Base-by-base conservation (phyloP, 352 stramenopile species). In the Pythium pectinolyticum region DNA sequence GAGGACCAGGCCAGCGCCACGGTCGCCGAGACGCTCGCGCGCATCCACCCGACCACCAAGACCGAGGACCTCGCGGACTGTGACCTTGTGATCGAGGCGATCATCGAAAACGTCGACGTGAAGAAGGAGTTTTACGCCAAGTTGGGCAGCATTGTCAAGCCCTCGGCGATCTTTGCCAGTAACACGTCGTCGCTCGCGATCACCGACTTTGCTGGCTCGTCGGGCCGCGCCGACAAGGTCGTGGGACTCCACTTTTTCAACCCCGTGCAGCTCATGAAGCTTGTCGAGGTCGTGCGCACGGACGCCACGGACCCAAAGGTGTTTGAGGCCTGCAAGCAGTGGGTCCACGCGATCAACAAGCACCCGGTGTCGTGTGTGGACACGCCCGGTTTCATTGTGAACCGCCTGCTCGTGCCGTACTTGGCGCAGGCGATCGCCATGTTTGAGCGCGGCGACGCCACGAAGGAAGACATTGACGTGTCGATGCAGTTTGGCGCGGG, bases 201-300 rank as follows among this genome's bases (percentile, higher is more conserved):
- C 57, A 91, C 88, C 24, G 90, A 98, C 81, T 98, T 99, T 84
- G 95, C 95, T 31, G 78, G 82, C 10, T 91, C 94, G 47, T 98
- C 90, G 6, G 94, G 93, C 31, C 78, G 96, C 37, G 80, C 96
- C 6, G 75, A 94, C 22, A 89, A 97, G 39, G 97, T 98, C 67
- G 89, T 99, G 0, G 96, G 97, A 4, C 78, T 99, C n/a, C 97
- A 99, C 73, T 99, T 99, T 75, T 99, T 99, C 83, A 99, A 99
- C 74, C 97, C 97, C 1, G 93, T 98, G 54, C 85, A 94, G 55
- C 72, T 97, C 30, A 96, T 98, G 90, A 96, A 96, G 84, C 84
- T 99, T 22, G 96, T 99, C 12, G 97, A 99, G 71, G 96, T 99
- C 22, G 91, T 99, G 58, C 69, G 81, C 34, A 98, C 95, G n/a